A percentile compares a stretch with the other conserved stretches of the same genome.
Conservation (phyloP, 208 protist species). For the Angomonas ambiguus region DNA sequence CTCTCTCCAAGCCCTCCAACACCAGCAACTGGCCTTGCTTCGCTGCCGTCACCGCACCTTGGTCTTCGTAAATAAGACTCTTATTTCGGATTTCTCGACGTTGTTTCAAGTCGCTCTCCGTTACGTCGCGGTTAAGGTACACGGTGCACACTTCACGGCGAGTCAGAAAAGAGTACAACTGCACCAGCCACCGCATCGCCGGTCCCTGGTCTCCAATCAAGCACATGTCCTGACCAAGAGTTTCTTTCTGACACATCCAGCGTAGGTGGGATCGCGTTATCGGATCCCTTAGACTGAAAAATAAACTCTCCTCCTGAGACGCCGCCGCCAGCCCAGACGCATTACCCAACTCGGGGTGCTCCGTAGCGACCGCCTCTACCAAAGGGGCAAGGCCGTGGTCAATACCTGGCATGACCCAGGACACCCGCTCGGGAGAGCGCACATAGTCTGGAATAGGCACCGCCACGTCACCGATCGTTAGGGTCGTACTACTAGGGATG, state of each 20-base stretch:
- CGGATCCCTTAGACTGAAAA: slow-evolving; percentile 56
- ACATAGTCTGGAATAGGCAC: slow-evolving; percentile 54
- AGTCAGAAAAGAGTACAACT: slow-evolving; percentile 66
- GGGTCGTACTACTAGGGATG: slow-evolving; percentile 32
- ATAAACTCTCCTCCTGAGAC: slow-evolving; percentile 31
- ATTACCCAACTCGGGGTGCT: not conserved
- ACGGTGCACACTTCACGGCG: slow-evolving; percentile 86
- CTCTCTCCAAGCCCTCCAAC: slow-evolving; percentile 93
- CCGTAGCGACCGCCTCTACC: slow-evolving; percentile 1
- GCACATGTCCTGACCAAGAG: slow-evolving; percentile 93
- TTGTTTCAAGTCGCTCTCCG: slow-evolving; percentile 94
- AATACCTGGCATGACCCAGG: slow-evolving; percentile 41
- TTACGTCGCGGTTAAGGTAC: slow-evolving; percentile 92
- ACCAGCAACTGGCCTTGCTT: slow-evolving; percentile 89
- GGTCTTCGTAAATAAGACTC: slow-evolving; percentile 88
- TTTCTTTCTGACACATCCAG: slow-evolving; percentile 93
- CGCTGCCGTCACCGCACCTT: slow-evolving; percentile 90
- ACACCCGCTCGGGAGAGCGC: slow-evolving; percentile 57
- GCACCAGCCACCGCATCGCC: slow-evolving; percentile 78
- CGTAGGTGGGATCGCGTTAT: slow-evolving; percentile 63
- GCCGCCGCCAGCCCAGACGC: not conserved
- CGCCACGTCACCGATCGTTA: slow-evolving; percentile 75
- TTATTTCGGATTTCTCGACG: slow-evolving; percentile 87
- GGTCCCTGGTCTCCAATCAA: slow-evolving; percentile 91
- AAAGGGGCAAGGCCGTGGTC: slow-evolving; percentile 24